These are phyloP conservation scores for Westerdykella sp. DNA, from an alignment of 2,329 filamentous ascomycete genomes.

Conservation along the genomic window DNA sequence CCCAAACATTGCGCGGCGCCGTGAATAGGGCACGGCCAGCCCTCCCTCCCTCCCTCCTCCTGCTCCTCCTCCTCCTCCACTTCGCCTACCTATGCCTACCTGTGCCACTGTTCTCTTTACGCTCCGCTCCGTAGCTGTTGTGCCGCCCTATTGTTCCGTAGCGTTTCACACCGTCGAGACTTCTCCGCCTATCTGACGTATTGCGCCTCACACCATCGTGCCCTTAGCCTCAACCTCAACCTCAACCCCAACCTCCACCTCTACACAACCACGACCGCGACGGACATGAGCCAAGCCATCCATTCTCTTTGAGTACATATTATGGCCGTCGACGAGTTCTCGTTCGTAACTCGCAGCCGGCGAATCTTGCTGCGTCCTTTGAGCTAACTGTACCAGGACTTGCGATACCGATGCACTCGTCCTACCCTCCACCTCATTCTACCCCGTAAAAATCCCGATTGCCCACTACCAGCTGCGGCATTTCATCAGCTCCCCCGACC, in stretches of 20 bases:
- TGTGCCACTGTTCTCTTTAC: too few relatives aligned
- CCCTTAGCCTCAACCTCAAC: slow-evolving; percentile 3
- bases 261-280: slow-evolving; percentile 9
- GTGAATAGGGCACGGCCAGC: too few relatives aligned
- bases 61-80: too few relatives aligned
- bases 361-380: neutral
- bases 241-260: slow-evolving; percentile 5
- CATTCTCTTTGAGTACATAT: slow-evolving; percentile 20
- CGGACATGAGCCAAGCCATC: slow-evolving; percentile 20
- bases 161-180: too few relatives aligned
- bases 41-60: too few relatives aligned
- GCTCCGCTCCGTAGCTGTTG: too few relatives aligned
- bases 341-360: slow-evolving; percentile 13
- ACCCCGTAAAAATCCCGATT: slow-evolving; percentile 45
- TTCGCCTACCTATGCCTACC: too few relatives aligned
- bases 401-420: slow-evolving; percentile 44
- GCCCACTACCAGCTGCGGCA: slow-evolving; percentile 85
- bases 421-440: slow-evolving; percentile 41
- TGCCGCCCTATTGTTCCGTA: too few relatives aligned
- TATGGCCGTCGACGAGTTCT: slow-evolving; percentile 37
- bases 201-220: neutral
- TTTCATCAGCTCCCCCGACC: slow-evolving; percentile 73
- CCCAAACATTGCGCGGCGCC: too few relatives aligned
- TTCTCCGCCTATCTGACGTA: neutral
- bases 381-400: slow-evolving; percentile 33